phyloP scores from a whole-genome alignment of 2,329 filamentous ascomycete species.

The Herpotrichia juniperi region DNA sequence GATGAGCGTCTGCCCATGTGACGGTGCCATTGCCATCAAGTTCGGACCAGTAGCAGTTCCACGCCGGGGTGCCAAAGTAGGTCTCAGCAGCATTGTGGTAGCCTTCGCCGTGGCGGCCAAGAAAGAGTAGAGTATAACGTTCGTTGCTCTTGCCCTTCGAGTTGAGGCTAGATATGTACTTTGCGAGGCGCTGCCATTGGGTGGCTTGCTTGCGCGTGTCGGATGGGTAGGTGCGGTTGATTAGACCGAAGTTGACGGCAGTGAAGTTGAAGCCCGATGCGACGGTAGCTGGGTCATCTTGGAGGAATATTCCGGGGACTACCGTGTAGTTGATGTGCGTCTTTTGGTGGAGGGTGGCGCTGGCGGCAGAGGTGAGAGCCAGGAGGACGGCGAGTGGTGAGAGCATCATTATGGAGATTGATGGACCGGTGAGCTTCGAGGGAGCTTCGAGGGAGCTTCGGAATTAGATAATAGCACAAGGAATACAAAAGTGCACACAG shows the following conservation, averaged over 20 bases:
- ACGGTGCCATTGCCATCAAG: constrained; percentile 68
- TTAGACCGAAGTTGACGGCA: constrained; percentile 66
- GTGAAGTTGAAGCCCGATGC: constrained; percentile 58
- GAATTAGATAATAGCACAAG: not conserved
- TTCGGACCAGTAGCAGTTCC: constrained; percentile 74
- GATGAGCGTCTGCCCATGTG: constrained; percentile 67
- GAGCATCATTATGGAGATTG: not conserved
- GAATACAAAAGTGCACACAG: not conserved
- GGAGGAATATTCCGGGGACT: constrained; percentile 67
- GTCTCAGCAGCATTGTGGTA: constrained; percentile 69
- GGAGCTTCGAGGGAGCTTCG: too few species aligned
- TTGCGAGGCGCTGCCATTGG: constrained; percentile 69
- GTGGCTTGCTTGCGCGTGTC: constrained; percentile 55
- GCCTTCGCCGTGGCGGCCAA: constrained; percentile 74
- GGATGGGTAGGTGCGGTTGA: constrained; percentile 66
- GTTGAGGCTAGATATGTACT: constrained; percentile 65
- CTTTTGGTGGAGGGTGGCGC: constrained; percentile 18
- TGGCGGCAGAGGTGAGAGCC: constrained; percentile 20
- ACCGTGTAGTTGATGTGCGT: constrained; percentile 64
- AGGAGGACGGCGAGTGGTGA: constrained; percentile 12
- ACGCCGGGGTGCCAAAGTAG: constrained; percentile 71
- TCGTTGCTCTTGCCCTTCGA: constrained; percentile 50
- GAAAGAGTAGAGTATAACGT: constrained; percentile 70
- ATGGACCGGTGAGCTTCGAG: too few species aligned
- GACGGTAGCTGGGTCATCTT: constrained; percentile 65